These are phyloP conservation scores for Backusella parvicylindrica DNA, from an alignment of 192 early-diverging fungal species.

Conservation along the genomic window DNA sequence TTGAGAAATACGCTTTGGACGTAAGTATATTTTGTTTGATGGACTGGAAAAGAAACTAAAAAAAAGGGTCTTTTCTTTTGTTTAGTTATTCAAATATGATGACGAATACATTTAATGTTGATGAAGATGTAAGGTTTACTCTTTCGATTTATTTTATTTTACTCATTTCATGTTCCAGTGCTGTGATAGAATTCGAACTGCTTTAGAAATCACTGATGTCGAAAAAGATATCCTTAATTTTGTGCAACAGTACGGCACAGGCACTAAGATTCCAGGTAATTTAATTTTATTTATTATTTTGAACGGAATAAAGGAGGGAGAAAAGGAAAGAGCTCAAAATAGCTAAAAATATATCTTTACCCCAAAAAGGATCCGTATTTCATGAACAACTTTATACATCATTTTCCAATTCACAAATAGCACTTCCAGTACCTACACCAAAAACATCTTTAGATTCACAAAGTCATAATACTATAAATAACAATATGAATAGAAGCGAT, in stretches of 20 bases:
- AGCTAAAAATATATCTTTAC: not conserved
- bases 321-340: not conserved
- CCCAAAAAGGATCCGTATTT: not conserved
- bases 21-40: conserved; percentile 29
- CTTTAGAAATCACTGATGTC: conserved; percentile 62
- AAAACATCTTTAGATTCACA: not conserved
- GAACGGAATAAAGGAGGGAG: not conserved
- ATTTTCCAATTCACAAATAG: not conserved
- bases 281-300: not conserved
- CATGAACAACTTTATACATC: not conserved
- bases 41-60: no score
- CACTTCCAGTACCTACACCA: not conserved
- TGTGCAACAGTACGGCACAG: conserved; percentile 60
- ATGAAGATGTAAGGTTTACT: conserved; percentile 61
- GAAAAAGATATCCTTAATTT: conserved; percentile 63
- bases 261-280: conserved; percentile 44
- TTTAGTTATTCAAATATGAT: conserved; percentile 61
- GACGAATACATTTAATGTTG: conserved; percentile 59
- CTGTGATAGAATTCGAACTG: conserved; percentile 65
- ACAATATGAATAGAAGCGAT: not conserved
- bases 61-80: no score
- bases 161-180: conserved; percentile 32
- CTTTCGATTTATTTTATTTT: not conserved
- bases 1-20: conserved; percentile 67
- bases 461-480: not conserved